Base-by-base conservation (phyloP, 768 basidiomycete genomes). In the Lactifluus volemus region DNA sequence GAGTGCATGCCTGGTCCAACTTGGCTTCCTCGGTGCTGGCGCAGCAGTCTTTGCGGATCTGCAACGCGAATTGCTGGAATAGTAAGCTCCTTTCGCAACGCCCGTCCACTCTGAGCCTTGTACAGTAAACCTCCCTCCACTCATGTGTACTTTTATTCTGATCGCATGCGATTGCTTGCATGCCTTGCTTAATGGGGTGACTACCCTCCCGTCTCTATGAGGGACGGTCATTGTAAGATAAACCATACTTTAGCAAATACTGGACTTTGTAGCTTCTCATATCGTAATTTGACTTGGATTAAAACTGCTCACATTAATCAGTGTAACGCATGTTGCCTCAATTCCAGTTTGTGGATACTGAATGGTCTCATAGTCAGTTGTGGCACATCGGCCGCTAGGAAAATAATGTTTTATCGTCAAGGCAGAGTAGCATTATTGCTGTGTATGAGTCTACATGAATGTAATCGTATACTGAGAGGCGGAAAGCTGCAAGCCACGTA, bases 31-130 rank as follows among this genome's bases (percentile, higher is more conserved):
- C 63, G 89, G 90, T 11, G 80, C 82, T 11, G 92, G 91, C 12
- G 74, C 81, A 34, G 92, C 92, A 34, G 89, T 88, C 17, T 91
- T 89, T 70, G 88, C 86, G 15, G 91, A 93, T 67, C 80, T 91
- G 77, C 75, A 79, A 32, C 84, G 80, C 67, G 90, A 92, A 68
- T 80, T 92, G 65, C 71, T 90, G 5, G 17, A 44, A 25, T 25
- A 25, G 25, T 25, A 29, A 8, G 19, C 15, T 6, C 32, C 15
- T 44, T n/a, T 19, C 45, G n/a, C 15, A 21, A 1, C n/a, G 1
- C 19, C 32, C 5, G 6, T 34, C 32, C 9, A 6, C n/a, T 29
- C 51, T 11, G 11, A 52, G 25, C 30, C 7, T 19, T 44, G 49
- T 61, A 55, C 21, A 72, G 51, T 42, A 65, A 64, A 52, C 9